These are phyloP conservation scores for Castanea crenata DNA, from an alignment of 306 rosid genomes.

Conservation along the genomic window DNA sequence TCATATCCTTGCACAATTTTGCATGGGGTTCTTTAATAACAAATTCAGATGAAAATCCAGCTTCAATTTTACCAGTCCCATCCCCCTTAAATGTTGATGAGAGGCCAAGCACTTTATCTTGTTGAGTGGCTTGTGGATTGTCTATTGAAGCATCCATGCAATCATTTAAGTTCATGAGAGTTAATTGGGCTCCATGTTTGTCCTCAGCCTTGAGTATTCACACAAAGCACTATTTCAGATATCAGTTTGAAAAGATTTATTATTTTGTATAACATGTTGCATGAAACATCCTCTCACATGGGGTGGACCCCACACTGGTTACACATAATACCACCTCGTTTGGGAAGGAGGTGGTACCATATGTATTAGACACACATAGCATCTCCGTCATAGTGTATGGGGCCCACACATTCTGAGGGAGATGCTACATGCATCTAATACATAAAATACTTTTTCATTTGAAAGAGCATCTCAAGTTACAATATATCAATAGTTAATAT, in stretches of 20 bases:
- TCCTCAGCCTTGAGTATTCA: constrained; percentile 36
- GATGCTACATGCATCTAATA: no score
- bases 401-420: no score
- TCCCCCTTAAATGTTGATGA: constrained; percentile 20
- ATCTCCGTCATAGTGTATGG: no score
- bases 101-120: constrained; percentile 20
- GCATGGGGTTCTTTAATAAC: constrained; percentile 33
- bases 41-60: constrained; percentile 21
- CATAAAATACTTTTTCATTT: background rate
- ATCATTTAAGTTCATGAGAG: constrained; percentile 24
- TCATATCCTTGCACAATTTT: constrained; percentile 22
- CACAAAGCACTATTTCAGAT: constrained; percentile 15
- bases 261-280: no score
- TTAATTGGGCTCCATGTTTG: constrained; percentile 27
- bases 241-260: no score
- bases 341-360: no score
- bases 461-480: constrained; percentile 9
- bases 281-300: no score
- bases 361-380: no score
- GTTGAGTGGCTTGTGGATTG: constrained; percentile 26
- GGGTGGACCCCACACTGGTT: no score
- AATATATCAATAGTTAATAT: constrained; percentile 2
- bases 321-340: no score
- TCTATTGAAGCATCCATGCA: constrained; percentile 19
- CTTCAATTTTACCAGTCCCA: constrained; percentile 30